A percentile compares a stretch with the other conserved stretches of the same genome.
Evolutionary conservation across 805 yeast species (phyloP).

Genomic region (Saccharomyces paradoxus): DNA sequence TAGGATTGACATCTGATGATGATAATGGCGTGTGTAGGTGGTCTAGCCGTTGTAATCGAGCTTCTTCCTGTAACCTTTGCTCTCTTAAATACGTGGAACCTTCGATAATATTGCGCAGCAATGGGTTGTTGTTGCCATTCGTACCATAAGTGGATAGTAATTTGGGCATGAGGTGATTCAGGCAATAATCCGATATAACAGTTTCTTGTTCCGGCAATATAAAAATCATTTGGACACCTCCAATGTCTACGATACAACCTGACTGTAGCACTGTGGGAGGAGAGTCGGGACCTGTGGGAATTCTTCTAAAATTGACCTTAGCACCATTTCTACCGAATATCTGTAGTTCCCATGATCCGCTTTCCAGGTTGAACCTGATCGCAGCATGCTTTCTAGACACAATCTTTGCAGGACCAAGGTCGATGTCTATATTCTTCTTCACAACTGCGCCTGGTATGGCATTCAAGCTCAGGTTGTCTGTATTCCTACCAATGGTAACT

Average conservation of each 20-base stretch:
- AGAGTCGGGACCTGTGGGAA: conserved; percentile 37
- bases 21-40: conserved; percentile 5
- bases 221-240: conserved; percentile 98
- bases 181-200: conserved; percentile 37
- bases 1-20: conserved; percentile 1
- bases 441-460: background rate
- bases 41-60: conserved; percentile 2
- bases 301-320: conserved; percentile 60
- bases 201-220: conserved; percentile 86
- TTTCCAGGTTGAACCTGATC: conserved; percentile 63
- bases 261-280: conserved; percentile 53
- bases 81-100: conserved; percentile 7
- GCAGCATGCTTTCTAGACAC: conserved; percentile 89
- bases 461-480: conserved; percentile 29
- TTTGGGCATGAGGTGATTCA: conserved; percentile 30
- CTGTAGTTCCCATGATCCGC: conserved; percentile 74
- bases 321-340: conserved; percentile 90
- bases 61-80: background rate
- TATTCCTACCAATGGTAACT: conserved; percentile 77
- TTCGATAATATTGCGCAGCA: conserved; percentile 7
- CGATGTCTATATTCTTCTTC: conserved; percentile 42
- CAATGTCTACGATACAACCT: conserved; percentile 86
- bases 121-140: conserved; percentile 14
- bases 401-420: conserved; percentile 92
- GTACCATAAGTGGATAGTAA: conserved; percentile 20